These are phyloP conservation scores for Fusarium sp. DNA, from an alignment of 2,329 filamentous ascomycete species.

Conservation along the genomic window DNA sequence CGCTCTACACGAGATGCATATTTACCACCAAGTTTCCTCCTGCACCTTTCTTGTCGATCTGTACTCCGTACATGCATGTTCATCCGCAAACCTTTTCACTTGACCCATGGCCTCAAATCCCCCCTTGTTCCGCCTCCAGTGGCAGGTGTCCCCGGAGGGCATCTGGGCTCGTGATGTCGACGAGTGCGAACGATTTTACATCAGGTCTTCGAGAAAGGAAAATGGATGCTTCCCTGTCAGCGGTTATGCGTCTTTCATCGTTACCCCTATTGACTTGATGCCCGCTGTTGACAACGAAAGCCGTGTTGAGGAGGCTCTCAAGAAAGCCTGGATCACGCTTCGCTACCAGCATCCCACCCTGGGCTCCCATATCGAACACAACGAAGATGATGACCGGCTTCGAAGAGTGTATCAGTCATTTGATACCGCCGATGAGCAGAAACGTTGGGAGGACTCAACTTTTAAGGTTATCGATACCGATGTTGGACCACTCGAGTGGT, in stretches of 20 bases:
- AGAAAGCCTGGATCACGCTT: background rate
- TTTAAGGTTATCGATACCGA: background rate
- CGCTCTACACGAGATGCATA: background rate
- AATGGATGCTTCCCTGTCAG: background rate
- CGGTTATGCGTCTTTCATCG: background rate
- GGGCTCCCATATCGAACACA: background rate
- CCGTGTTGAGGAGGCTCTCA: background rate
- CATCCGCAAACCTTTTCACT: background rate
- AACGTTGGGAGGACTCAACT: background rate
- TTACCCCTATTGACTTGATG: background rate
- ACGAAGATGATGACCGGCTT: background rate
- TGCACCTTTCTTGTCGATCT: background rate
- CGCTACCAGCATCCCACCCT: background rate
- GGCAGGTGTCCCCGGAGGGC: background rate
- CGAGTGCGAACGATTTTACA: background rate
- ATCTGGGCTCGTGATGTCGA: background rate
- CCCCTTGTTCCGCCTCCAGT: background rate
- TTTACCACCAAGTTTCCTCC: background rate
- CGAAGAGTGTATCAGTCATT: background rate
- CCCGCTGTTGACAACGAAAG: background rate
- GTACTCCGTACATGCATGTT: background rate
- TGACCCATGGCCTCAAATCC: background rate
- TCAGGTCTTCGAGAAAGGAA: background rate
- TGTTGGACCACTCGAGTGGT: background rate
- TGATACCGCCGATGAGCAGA: background rate